Conservation (phyloP, 345 rosid species). For the Hevea brasiliensis region DNA sequence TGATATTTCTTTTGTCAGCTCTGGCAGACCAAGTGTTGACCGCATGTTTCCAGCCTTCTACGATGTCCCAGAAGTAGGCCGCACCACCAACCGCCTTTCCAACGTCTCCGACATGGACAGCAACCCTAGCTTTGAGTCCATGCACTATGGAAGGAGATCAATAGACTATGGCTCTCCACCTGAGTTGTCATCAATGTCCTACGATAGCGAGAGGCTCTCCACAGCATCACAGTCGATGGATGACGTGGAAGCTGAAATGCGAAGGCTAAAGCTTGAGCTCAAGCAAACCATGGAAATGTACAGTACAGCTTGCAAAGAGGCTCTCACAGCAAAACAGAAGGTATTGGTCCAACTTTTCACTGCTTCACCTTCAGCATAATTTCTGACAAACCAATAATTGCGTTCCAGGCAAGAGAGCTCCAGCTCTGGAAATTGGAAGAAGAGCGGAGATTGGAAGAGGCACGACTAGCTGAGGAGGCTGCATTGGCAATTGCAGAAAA, state of each 20-base stretch:
- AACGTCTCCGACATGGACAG: constrained; percentile 54
- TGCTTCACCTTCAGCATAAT: background rate
- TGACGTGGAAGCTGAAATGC: constrained; percentile 90
- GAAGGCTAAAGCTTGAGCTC: constrained; percentile 79
- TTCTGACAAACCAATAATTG: background rate
- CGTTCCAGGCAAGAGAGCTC: constrained; percentile 70
- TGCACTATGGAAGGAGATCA: constrained; percentile 42
- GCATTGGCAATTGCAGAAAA: constrained; percentile 70
- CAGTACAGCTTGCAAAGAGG: constrained; percentile 91
- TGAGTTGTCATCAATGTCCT: constrained; percentile 39
- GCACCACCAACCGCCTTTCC: constrained; percentile 47
- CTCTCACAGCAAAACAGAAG: constrained; percentile 82
- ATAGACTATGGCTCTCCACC: constrained; percentile 46
- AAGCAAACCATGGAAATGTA: constrained; percentile 98
- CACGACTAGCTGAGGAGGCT: constrained; percentile 70
- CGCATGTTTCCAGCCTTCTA: constrained; percentile 47
- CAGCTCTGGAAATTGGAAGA: constrained; percentile 80
- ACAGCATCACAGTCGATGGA: constrained; percentile 46
- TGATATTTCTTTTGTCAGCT: constrained; percentile 74
- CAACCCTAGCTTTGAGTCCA: constrained; percentile 55
- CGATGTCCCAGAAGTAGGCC: constrained; percentile 43
- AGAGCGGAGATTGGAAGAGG: constrained; percentile 68
- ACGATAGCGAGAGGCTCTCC: constrained; percentile 48
- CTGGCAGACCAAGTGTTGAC: constrained; percentile 72
- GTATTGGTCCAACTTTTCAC: constrained; percentile 23